A percentile compares a stretch with the other conserved stretches of the same genome.
These are phyloP conservation scores for Pseudozyma hubeiensis DNA, from an alignment of 1,284 basidiomycete species.

Conservation along the genomic window DNA sequence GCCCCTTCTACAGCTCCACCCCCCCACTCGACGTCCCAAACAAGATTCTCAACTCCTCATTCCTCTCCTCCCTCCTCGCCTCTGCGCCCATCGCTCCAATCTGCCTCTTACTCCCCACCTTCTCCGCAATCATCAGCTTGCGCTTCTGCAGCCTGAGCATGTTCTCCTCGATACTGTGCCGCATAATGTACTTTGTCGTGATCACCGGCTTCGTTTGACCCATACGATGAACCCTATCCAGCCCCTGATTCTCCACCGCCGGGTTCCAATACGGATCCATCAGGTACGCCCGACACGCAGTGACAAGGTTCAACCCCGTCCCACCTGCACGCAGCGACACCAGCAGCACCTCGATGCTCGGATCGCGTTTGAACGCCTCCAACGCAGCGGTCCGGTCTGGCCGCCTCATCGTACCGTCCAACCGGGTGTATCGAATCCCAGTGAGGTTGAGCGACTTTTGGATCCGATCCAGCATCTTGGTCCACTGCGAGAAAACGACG, in stretches of 20 bases:
- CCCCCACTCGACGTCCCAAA: constrained; percentile 40
- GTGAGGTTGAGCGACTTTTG: constrained; percentile 55
- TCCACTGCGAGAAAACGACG: constrained; percentile 72
- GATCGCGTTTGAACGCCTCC: constrained; percentile 56
- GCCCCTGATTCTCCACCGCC: constrained; percentile 78
- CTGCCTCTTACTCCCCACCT: constrained; percentile 52
- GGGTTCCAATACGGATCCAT: constrained; percentile 99
- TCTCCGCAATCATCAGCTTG: constrained; percentile 66
- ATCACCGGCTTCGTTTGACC: constrained; percentile 64
- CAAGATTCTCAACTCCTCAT: constrained; percentile 58
- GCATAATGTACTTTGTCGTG: constrained; percentile 66
- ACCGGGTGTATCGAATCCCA: constrained; percentile 56
- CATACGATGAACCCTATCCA: constrained; percentile 65
- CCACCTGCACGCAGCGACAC: constrained; percentile 67
- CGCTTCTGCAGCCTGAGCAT: constrained; percentile 64
- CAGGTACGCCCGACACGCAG: constrained; percentile 79
- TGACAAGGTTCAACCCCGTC: constrained; percentile 78
- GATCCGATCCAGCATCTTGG: constrained; percentile 65
- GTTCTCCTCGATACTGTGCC: constrained; percentile 66
- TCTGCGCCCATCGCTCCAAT: constrained; percentile 12
- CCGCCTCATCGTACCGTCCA: constrained; percentile 65
- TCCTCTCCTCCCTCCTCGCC: constrained; percentile 31
- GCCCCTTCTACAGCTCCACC: constrained; percentile 13
- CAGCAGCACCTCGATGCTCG: constrained; percentile 62
- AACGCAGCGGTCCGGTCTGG: constrained; percentile 53